Conservation (phyloP, 495 filamentous ascomycete species). For the Penicillium silybi region DNA sequence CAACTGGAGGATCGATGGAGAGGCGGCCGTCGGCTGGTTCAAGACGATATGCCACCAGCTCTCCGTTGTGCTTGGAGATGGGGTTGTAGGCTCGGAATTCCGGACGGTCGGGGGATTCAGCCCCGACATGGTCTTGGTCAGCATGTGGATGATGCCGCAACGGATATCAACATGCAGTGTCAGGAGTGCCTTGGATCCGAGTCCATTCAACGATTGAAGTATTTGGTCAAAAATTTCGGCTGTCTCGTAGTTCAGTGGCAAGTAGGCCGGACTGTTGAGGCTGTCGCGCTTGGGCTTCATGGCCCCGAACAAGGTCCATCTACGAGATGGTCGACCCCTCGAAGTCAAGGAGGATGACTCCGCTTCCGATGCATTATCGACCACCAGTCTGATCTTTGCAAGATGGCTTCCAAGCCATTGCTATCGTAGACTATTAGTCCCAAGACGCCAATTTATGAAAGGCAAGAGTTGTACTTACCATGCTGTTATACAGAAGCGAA, state of each 20-base stretch:
- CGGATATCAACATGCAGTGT: constrained; percentile 86
- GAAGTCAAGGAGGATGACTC: constrained; percentile 34
- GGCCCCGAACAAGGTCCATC: constrained; percentile 74
- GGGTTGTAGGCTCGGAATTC: constrained; percentile 42
- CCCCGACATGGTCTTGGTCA: constrained; percentile 45
- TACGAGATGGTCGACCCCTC: constrained; percentile 47
- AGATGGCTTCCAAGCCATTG: constrained; percentile 90
- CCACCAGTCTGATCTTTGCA: constrained; percentile 69
- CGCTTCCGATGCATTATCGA: constrained; percentile 39
- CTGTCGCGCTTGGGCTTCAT: constrained; percentile 54
- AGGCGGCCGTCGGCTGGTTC: constrained; percentile 72
- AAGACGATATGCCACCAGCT: constrained; percentile 70
- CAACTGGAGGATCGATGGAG: constrained; percentile 69
- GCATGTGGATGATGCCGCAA: constrained; percentile 70
- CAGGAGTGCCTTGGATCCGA: constrained; percentile 70
- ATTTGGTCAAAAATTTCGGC: constrained; percentile 82
- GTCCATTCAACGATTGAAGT: constrained; percentile 69
- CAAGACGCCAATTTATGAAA: not conserved
- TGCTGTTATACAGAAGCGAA: constrained; percentile 89
- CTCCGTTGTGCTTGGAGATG: constrained; percentile 49
- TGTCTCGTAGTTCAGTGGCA: constrained; percentile 85
- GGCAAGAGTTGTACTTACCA: constrained; percentile 50
- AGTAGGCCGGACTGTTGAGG: constrained; percentile 61
- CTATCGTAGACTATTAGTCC: constrained; percentile 22
- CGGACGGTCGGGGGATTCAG: constrained; percentile 36